Evolutionary conservation across 2,329 filamentous ascomycete species (phyloP), one percentile per base, ranked within the genome.

Genomic region (Trichoderma gracile): DNA sequence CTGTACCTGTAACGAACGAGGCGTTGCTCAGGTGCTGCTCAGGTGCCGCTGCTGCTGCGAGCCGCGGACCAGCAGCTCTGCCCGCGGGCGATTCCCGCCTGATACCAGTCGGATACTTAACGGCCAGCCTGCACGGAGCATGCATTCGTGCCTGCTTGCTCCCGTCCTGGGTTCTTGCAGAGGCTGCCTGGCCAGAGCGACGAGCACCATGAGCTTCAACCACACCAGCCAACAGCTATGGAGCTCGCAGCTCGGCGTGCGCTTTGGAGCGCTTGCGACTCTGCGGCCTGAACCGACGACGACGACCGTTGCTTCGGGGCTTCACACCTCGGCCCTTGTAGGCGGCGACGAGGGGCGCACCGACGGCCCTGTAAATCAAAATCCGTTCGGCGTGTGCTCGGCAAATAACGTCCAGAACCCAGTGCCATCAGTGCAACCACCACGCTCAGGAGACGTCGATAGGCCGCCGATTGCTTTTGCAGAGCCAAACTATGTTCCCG

Each of bases 211-310:
- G 33, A 14, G 33, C 33, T 38, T 38, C 33, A 38, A 38, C 42
- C 54, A 42, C 30, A 55, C 63, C 25, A 55, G 25, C 58, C 5
- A 63, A 62, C 68, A 63, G 23, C 66, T 76, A 30, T 78, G 75
- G 76, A 71, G 67, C 46, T 72, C 71, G 21, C 68, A 67, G 23
- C 64, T 66, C 33, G 74, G 73, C 25, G 73, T 77, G 57, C 71
- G 73, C 6, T 77, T 77, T 67, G 68, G 33, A 55, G 67, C 46
- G 49, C 64, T n/a, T 52, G 68, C 55, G 43, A 62, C 67, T 3
- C 33, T 70, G 2, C 76, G 74, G 64, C 73, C 72, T 15, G 58
- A 65, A 30, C 57, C 75, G 42, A 69, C 73, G 33, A 52, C 69
- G 30, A 38, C 33, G 33, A 38, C 33, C 33, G 33, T 14, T 46